A percentile compares a stretch with the other conserved stretches of the same genome.
These are phyloP conservation scores for Rhynchospora pubera DNA, from an alignment of 176 grass and related monocot genomes.

Conservation along the genomic window DNA sequence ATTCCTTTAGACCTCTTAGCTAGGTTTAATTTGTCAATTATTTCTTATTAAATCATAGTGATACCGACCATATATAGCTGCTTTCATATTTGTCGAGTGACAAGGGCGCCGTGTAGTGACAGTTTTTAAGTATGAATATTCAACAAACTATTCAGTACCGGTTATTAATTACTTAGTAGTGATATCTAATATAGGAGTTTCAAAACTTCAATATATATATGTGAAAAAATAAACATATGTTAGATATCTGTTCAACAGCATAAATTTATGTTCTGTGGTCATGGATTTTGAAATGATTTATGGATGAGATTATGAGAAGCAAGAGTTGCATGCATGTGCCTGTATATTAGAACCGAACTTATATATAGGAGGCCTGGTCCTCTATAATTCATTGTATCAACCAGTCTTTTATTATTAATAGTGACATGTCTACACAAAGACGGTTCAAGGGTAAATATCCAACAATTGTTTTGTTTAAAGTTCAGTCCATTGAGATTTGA, in stretches of 20 bases:
- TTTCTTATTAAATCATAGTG: neutral
- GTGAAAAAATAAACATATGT: neutral
- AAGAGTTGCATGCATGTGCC: neutral
- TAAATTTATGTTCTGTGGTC: neutral
- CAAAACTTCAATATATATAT: neutral
- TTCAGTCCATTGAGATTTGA: neutral
- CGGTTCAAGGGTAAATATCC: neutral
- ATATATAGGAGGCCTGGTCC: neutral
- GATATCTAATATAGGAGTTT: neutral
- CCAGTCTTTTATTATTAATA: neutral
- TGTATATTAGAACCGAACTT: neutral
- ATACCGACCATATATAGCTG: constrained; percentile 4
- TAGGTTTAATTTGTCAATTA: constrained; percentile 9
- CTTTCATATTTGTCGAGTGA: constrained; percentile 8
- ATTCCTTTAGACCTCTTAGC: neutral
- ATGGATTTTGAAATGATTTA: neutral
- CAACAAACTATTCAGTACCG: neutral
- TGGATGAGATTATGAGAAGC: neutral
- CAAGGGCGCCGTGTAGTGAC: neutral
- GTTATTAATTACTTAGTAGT: neutral
- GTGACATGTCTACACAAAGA: neutral
- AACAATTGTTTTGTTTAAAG: neutral
- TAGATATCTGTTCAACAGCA: neutral
- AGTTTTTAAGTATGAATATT: neutral
- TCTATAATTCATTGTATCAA: neutral